A percentile compares a stretch with the other conserved stretches of the same genome.
phyloP scores from a whole-genome alignment of 1,284 basidiomycete species.

The Neolentinus lepideus region DNA sequence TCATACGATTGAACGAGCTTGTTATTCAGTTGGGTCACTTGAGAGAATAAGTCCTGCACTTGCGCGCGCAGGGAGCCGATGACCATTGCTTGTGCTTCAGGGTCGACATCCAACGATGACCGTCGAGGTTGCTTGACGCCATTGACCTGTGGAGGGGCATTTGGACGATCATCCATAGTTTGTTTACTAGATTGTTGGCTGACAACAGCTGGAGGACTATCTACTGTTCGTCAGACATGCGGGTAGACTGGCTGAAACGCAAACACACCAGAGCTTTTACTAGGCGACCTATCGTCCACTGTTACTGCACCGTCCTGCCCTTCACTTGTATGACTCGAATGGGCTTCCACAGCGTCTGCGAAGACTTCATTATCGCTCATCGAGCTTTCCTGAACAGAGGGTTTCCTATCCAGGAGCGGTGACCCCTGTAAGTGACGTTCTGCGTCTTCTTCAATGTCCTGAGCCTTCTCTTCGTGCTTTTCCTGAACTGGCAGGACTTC shows the following conservation, averaged over 20 bases:
- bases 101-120: neutral
- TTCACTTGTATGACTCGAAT: neutral
- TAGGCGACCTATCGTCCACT: neutral
- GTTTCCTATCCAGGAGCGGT: neutral
- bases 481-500: too few species aligned
- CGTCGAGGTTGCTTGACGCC: neutral
- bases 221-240: neutral
- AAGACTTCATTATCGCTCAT: neutral
- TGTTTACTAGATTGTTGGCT: neutral
- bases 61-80: conserved; percentile 76
- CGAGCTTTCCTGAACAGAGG: neutral
- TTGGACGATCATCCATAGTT: neutral
- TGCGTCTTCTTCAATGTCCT: neutral
- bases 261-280: neutral
- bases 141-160: neutral
- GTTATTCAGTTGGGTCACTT: conserved; percentile 85
- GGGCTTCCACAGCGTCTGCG: neutral
- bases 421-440: neutral
- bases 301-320: neutral
- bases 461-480: neutral
- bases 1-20: conserved; percentile 93
- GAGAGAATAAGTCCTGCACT: conserved; percentile 80
- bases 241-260: neutral
- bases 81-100: conserved; percentile 66
- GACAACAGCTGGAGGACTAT: neutral